Evolutionary conservation across 1,284 basidiomycete species (phyloP), one percentile per base, ranked within the genome.

Genomic region (Apiotrichum veenhuisii): DNA sequence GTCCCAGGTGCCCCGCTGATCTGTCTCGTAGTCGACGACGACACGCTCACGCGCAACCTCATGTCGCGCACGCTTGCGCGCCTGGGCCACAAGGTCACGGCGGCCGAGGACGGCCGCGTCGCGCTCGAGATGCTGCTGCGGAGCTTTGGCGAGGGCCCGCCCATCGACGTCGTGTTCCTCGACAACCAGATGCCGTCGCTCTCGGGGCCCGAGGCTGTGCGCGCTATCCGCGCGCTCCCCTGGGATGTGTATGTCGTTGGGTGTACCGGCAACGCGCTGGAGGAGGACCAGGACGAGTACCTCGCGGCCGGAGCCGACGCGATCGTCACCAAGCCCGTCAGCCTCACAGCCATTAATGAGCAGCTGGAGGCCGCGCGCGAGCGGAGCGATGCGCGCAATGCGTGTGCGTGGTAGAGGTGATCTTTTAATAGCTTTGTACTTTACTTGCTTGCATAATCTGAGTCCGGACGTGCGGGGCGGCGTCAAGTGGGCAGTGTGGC

Each of bases 101-200:
- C 84, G 8, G 91, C 91, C 18, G 89, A 92, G 76, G 92, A 95
- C 67, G 91, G 91, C 5, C 84, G 87, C 69, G 77, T 87, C 36
- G 91, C 90, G 10, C 77, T 92, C 52, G 85, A 88, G 58, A 82
- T 89, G 79, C 83, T 93, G 41, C 70, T 44, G 33, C 64, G 66
- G 42, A 58, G 51, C 68, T 51, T 34, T 52, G 37, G 51, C 69
- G 48, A 37, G 48, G 18, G 62, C 18, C 20, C 62, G 73, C 79
- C 50, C 57, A 92, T 82, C 68, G 86, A 87, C 55, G 81, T 89
- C 3, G 80, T 89, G 26, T 92, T 92, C 74, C 75, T 93, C 69
- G 90, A 93, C 69, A 93, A 74, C 58, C 76, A 76, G 69, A 76
- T 76, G 79, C 90, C 88, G 5, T 80, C 89, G 38, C 81, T 89